Percentiles rank a stretch among this genome's conserved stretches.
These are phyloP conservation scores for Alternaria tenuissima DNA, from an alignment of 2,329 filamentous ascomycete species.

Conservation along the genomic window DNA sequence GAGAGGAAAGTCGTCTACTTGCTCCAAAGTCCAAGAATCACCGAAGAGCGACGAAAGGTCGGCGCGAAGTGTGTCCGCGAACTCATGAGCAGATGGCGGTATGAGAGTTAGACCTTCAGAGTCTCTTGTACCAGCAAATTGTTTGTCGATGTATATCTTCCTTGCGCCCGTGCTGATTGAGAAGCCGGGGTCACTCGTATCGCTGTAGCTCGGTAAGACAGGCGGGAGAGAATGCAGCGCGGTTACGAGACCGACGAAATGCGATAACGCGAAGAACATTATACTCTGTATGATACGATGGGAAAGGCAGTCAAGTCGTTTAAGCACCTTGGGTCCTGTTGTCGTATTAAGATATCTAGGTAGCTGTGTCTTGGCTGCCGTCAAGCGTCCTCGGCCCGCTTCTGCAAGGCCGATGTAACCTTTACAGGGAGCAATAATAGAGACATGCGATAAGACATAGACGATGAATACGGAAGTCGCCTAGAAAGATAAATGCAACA, in stretches of 20 bases:
- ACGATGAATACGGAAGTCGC: neutral
- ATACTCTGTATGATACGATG: neutral
- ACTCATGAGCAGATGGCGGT: conserved; percentile 60
- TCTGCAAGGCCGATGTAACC: conserved; percentile 19
- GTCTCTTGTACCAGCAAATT: conserved; percentile 54
- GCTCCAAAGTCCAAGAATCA: conserved; percentile 53
- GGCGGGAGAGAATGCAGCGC: conserved; percentile 54
- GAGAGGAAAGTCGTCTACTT: conserved; percentile 47
- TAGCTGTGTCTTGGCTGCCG: conserved; percentile 11
- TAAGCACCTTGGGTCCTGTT: neutral
- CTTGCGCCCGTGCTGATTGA: conserved; percentile 27
- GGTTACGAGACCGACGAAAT: neutral
- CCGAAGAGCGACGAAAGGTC: conserved; percentile 57
- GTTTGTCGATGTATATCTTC: conserved; percentile 54
- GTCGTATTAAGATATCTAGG: conserved; percentile 5
- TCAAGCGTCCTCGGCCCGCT: conserved; percentile 13
- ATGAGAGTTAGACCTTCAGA: conserved; percentile 60
- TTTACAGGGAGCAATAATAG: conserved; percentile 1
- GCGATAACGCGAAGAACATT: neutral
- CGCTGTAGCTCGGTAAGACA: conserved; percentile 35
- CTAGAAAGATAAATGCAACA: neutral
- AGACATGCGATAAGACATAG: neutral
- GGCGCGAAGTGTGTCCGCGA: conserved; percentile 57
- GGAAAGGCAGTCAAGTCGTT: neutral
- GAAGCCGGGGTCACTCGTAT: conserved; percentile 29